Percentiles rank a stretch among this genome's conserved stretches.
Evolutionary conservation across 2,329 filamentous ascomycete species (phyloP).

Genomic region (Dryadomyces quercus-mongolicae): DNA sequence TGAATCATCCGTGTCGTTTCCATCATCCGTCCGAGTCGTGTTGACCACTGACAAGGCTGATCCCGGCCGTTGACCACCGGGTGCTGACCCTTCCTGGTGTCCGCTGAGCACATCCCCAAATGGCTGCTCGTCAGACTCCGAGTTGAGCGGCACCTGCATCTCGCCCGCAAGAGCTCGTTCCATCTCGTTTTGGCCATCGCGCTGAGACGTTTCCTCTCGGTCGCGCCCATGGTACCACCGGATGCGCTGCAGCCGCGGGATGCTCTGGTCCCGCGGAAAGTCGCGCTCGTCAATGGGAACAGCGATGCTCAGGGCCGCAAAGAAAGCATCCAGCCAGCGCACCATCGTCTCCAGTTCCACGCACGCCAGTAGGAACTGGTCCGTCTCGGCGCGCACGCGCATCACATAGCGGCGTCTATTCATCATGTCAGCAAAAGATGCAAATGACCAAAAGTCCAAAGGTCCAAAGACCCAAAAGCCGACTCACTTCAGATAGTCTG

Average conservation of each 20-base stretch:
- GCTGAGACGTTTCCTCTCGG: not conserved
- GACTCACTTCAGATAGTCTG: constrained; percentile 57
- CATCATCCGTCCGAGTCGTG: too few species aligned
- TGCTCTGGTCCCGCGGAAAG: constrained; percentile 48
- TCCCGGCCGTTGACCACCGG: not conserved
- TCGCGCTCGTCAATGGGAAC: constrained; percentile 59
- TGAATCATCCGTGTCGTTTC: too few species aligned
- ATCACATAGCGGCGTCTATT: constrained; percentile 51
- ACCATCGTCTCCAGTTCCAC: constrained; percentile 53
- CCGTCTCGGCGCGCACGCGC: constrained; percentile 58
- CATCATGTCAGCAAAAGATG: not conserved
- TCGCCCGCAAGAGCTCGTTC: not conserved
- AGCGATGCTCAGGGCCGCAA: constrained; percentile 62
- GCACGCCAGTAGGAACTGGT: constrained; percentile 61
- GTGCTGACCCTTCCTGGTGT: not conserved
- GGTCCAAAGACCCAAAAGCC: not conserved
- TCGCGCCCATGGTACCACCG: constrained; percentile 33
- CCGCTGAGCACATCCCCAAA: not conserved
- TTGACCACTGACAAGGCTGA: not conserved
- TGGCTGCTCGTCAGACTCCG: too few species aligned
- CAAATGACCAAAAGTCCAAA: too few species aligned
- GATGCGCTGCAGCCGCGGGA: constrained; percentile 43
- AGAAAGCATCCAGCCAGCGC: constrained; percentile 55
- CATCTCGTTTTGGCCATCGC: not conserved
- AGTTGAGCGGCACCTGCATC: not conserved